Base-by-base conservation (phyloP, 2,329 filamentous ascomycete genomes). In the Penicillium nordicum region DNA sequence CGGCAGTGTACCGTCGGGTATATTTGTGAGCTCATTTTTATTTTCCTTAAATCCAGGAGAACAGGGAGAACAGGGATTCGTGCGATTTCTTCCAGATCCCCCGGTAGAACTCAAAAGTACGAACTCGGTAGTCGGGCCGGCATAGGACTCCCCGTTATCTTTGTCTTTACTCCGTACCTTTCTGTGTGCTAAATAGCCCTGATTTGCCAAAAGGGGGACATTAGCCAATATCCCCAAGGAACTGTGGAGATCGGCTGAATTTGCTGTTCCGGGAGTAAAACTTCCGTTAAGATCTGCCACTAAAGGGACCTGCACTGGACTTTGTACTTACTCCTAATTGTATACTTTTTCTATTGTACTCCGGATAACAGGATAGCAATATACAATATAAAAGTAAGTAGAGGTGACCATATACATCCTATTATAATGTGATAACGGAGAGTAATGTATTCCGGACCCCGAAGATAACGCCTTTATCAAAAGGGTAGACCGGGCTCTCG, bases 211-310 rank as follows among this genome's bases (percentile, higher is more conserved):
- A 18, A 38, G 36, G 27, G 29, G 29, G 29, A 32, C 27, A 23
- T 40, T 27, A 48, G 18, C 21, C 44, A 38, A 41, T 48, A 38
- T 32, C 12, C 27, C 11, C 40, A 12, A 10, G 41, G 43, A 41
- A 53, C 40, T 50, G 52, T 48, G 52, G 49, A 21, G 50, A 48
- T 53, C 54, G 44, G 37, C 14, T 42, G 48, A 46, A 55, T 45
- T 51, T 43, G 38, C 30, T 53, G 23, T 46, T 44, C 44, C 44
- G 37, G 27, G 50, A 10, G 23, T 21, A 44, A 34, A 14, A 21
- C 18, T 49, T 50, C 32, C 40, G 42, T 57, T 57, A 57, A 58
- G 63, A 65, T 65, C 62, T 60, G 49, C 62, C 53, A 61, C 60
- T 65, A 63, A 59, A 53, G 47, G 45, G 30, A 41, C 60, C 54